Evolutionary conservation across 2,329 filamentous ascomycete species (phyloP), one percentile per base, ranked within the genome.

Genomic region (Tricladium varicosporioides): DNA sequence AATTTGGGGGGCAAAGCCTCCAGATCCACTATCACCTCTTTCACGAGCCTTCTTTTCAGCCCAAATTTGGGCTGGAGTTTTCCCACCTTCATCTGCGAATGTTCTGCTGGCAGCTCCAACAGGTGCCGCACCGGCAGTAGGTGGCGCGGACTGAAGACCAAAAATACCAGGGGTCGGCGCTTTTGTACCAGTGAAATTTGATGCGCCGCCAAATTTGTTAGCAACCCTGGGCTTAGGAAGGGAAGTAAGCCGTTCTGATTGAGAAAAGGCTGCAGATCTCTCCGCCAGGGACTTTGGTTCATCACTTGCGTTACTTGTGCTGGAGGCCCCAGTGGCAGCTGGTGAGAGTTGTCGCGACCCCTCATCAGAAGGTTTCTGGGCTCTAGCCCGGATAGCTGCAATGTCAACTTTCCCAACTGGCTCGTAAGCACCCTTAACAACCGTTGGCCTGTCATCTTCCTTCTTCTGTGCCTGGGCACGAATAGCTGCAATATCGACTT

Each of bases 341-440:
- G 77, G 74, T n/a, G 77, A 76, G 13, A 76, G 52, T 40, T 69
- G 66, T n/a, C 71, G 64, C 27, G 66, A 69, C 14, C 70, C 63
- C 19, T 70, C 72, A 50, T 69, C 72, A 47, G 64, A 69, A 48
- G 82, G 82, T 62, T 84, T 88, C 73, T 94, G 89, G 5, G 91
- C 88, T 73, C 85, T 88, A 18, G 93, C 88, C 62, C 91, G 85
- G 69, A 99, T 97, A 18, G 93, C 92, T 45, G 91, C 91, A 73
- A 99, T 97, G 66, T 99, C 94, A 9, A 99, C 93, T 75, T 97
- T 97, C 48, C 94, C 94, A 16, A 97, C 80, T 1, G 94, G 94
- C 73, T 97, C 89, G 70, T 99, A 99, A 19, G 92, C 84, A 44
- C 94, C 94, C 75, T 96, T 97, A 16, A 97, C 90, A 5, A 85